phyloP scores from a whole-genome alignment of 805 yeast genomes.

The Lipomyces kockii region DNA sequence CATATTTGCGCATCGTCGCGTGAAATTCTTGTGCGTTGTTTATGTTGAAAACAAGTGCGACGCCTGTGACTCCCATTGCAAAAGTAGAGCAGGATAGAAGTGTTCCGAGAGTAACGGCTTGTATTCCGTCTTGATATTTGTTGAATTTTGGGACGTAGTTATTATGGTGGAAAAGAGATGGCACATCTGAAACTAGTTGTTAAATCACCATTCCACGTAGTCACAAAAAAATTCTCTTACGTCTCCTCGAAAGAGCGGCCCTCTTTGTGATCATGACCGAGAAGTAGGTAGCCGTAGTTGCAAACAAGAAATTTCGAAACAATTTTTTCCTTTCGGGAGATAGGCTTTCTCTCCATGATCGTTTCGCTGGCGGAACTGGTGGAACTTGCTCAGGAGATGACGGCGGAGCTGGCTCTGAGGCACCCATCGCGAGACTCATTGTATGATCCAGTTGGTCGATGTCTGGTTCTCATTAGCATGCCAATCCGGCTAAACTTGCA shows the following conservation, averaged over 20 bases:
- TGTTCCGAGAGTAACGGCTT: constrained; percentile 77
- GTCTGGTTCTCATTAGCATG: not conserved
- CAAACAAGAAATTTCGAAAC: constrained; percentile 30
- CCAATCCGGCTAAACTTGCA: not conserved
- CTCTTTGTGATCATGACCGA: constrained; percentile 28
- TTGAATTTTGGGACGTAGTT: constrained; percentile 76
- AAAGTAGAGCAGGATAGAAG: constrained; percentile 68
- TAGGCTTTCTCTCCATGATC: constrained; percentile 1
- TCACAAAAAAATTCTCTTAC: constrained; percentile 17
- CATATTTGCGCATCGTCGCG: constrained; percentile 57
- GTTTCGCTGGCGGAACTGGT: constrained; percentile 1
- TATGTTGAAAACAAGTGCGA: constrained; percentile 76
- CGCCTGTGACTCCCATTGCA: constrained; percentile 71
- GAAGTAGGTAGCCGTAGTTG: constrained; percentile 28
- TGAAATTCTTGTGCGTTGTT: constrained; percentile 71
- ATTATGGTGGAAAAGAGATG: constrained; percentile 76
- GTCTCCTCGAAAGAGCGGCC: constrained; percentile 20
- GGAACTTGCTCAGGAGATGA: not conserved
- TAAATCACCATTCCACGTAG: not conserved
- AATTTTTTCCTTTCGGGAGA: constrained; percentile 30
- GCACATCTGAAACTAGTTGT: constrained; percentile 50
- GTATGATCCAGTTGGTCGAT: not conserved
- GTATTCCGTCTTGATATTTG: constrained; percentile 73
- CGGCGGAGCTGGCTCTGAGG: constrained; percentile 5
- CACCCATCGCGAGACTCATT: constrained; percentile 25